phyloP scores from a whole-genome alignment of 2,329 filamentous ascomycete species.

The Pseudogymnoascus verrucosus region DNA sequence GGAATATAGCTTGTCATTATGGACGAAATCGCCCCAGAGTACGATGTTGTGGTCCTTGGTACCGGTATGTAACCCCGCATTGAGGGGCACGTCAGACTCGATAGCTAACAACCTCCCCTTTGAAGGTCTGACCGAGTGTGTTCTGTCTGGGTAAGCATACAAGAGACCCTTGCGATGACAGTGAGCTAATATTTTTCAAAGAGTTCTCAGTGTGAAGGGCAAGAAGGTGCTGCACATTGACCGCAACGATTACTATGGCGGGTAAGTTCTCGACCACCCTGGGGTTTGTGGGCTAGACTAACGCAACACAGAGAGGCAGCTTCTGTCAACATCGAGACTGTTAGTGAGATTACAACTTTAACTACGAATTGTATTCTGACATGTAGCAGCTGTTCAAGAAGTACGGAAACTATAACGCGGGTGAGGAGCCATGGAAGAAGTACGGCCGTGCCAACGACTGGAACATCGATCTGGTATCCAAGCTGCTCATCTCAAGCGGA shows the following conservation, averaged over 20 bases:
- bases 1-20: constrained; percentile 42
- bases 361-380: constrained; percentile 26
- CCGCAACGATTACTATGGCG: constrained; percentile 96
- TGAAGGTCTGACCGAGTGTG: constrained; percentile 92
- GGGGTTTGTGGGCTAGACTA: constrained; percentile 16
- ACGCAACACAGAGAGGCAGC: constrained; percentile 68
- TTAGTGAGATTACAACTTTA: constrained; percentile 36
- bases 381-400: constrained; percentile 79
- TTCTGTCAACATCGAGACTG: constrained; percentile 91
- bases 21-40: constrained; percentile 97
- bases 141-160: constrained; percentile 77
- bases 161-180: not conserved
- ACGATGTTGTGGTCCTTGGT: constrained; percentile 97
- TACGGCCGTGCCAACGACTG: constrained; percentile 96
- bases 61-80: constrained; percentile 62
- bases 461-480: constrained; percentile 98
- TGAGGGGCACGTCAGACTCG: constrained; percentile 17
- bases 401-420: constrained; percentile 72
- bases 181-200: constrained; percentile 31
- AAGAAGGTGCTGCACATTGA: constrained; percentile 99
- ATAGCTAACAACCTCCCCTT: constrained; percentile 21
- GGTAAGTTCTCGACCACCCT: constrained; percentile 49
- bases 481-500: constrained; percentile 97
- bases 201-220: constrained; percentile 94
- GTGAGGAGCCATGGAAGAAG: constrained; percentile 94